Evolutionary conservation across 2,329 filamentous ascomycete genomes (phyloP), one percentile per base, ranked within the genome.

Genomic region (Aspergillus sojae): DNA sequence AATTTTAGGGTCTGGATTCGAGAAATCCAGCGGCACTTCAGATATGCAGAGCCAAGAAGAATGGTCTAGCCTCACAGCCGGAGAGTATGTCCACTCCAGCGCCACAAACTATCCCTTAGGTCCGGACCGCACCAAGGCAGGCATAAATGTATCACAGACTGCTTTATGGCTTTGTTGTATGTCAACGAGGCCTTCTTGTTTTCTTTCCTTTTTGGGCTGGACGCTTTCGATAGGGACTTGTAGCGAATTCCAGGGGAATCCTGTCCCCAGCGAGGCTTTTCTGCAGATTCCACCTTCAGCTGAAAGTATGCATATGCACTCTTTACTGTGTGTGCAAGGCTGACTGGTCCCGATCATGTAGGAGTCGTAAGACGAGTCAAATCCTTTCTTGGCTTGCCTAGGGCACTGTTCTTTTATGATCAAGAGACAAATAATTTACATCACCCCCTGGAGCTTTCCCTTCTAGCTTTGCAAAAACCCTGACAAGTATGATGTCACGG

Each of bases 71-170:
- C 52, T 55, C 32, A 39, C 21, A 41, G n/a, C 16, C 16, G 52
- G 52, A 21, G 21, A 26, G n/a, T 34, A 39, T 39, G 34, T n/a
- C 48, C 9, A 52, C 52, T 26, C 9, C 52, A 39, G 34, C 52
- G 52, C 52, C 52, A 55, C 52, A 55, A n/a, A 26, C 12, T 55
- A 55, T 39, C 52, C 52, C n/a, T 55, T 39, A 39, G 52, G n/a
- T 55, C 32, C 30, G 52, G 52, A 52, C 28, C 19, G 28, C 23
- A 48, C 12, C 21, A 3, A n/a, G 28, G 5, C 16, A 52, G 48
- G 28, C 48, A 39, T 39, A 28, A 16, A 21, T 55, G 52, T 55
- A 55, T 55, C 52, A 39, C 34, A 23, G 34, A 6, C 14, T 55
- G 21, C 34, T 39, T 16, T 39, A 26, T 41, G 5, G 52, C 34